Evolutionary conservation across 257 asterid species (phyloP), one percentile per base, ranked within the genome.

Genomic region (Lithospermum erythrorhizon): DNA sequence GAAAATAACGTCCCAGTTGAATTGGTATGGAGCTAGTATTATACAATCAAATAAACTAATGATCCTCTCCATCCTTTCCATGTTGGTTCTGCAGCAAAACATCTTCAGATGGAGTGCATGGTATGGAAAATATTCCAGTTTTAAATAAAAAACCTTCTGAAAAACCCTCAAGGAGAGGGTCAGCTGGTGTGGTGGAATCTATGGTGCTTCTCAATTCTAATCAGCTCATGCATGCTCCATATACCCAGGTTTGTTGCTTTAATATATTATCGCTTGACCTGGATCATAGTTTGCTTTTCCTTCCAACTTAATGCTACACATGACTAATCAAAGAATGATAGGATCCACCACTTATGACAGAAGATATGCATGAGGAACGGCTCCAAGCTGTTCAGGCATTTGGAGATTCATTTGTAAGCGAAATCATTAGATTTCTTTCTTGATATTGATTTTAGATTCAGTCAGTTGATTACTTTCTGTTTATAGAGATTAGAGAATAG

Each of bases 351-450:
- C 95, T 79, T 47, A 86, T 89, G 95, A 89, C 97, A 61, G 97
- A 89, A 78, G 97, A 89, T 72, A 86, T 89, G 94, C 95, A 89
- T 45, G 97, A 89, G 75, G 97, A 89, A 79, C 85, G 97, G 59
- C 76, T 84, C 54, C 84, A 70, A 63, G 97, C 95, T 57, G 91
- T 87, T 68, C 89, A 81, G 74, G 95, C 89, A 64, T 78, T 82
- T 74, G 85, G 89, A 16, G 79, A 78, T 71, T 79, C 89, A 61
- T 82, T 66, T 71, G 97, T 89, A 82, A 82, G 94, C 23, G 72
- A 49, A 57, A 41, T 41, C 49, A 14, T 11, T 14, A 11, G 18
- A 14, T 3, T 14, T 1, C 17, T 14, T 41, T 13, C 18, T 41
- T 41, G 49, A 13, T 27, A 27, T 41, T 20, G 16, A 21, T 22